phyloP scores from a whole-genome alignment of 192 early-diverging fungal species.

The Linnemannia schmuckeri region DNA sequence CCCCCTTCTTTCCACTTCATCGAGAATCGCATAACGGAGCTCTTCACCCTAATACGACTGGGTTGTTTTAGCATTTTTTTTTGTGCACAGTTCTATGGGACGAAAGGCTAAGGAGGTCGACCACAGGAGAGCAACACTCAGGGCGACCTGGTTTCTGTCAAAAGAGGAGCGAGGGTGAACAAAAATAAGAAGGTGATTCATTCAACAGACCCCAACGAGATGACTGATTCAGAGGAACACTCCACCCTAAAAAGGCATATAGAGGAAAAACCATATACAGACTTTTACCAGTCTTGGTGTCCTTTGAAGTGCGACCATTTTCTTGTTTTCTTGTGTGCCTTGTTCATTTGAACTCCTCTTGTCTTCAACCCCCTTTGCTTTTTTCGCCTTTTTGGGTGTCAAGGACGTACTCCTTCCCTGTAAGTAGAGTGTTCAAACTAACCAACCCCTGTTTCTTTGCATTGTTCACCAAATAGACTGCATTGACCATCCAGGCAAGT shows the following conservation, averaged over 20 bases:
- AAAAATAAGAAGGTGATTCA: not conserved
- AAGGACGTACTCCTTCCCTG: conserved; percentile 8
- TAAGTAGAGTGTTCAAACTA: conserved; percentile 1
- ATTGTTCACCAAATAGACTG: conserved; percentile 58
- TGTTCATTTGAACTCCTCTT: not conserved
- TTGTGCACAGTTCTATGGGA: not conserved
- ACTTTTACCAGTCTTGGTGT: not conserved
- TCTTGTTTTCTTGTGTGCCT: not conserved
- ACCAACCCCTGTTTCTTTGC: not conserved
- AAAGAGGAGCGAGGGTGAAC: not conserved
- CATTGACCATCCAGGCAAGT: conserved; percentile 71
- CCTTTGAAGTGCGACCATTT: not conserved
- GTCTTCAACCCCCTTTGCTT: not conserved
- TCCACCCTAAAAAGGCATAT: not conserved
- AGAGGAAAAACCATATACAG: not conserved
- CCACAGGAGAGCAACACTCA: not conserved
- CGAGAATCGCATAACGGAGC: not conserved
- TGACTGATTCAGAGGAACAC: not conserved
- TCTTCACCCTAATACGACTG: not conserved
- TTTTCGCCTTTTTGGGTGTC: not conserved
- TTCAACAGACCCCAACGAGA: not conserved
- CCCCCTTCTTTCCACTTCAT: not conserved
- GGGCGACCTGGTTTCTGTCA: not conserved
- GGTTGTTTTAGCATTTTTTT: not conserved
- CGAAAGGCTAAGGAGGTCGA: not conserved